phyloP scores from a whole-genome alignment of 2,329 filamentous ascomycete species.

The Epichloe gansuensis region DNA sequence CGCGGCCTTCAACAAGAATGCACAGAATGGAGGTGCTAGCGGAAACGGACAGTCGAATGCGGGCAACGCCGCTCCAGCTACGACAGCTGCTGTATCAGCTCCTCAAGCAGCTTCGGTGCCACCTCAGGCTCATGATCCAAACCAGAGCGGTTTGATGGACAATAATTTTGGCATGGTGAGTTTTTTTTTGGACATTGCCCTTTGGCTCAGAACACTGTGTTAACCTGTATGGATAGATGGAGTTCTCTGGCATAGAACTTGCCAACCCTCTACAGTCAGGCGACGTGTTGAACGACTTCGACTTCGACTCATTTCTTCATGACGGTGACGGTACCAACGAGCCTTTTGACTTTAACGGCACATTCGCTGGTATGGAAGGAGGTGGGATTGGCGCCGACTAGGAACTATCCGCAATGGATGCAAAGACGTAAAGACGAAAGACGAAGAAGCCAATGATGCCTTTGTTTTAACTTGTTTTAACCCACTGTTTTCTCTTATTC shows the following conservation, averaged over 20 bases:
- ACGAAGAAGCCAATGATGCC: neutral
- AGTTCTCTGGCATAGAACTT: constrained; percentile 40
- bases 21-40: constrained; percentile 16
- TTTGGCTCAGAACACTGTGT: constrained; percentile 1
- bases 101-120: constrained; percentile 19
- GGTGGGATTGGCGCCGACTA: constrained; percentile 47
- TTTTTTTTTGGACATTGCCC: neutral
- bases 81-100: constrained; percentile 14
- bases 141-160: constrained; percentile 37
- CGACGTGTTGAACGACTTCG: constrained; percentile 53
- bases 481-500: constrained; percentile 13
- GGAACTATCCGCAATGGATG: constrained; percentile 3
- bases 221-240: constrained; percentile 20
- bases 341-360: constrained; percentile 41
- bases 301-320: constrained; percentile 55
- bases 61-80: constrained; percentile 5
- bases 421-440: neutral
- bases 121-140: constrained; percentile 30
- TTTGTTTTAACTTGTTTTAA: neutral
- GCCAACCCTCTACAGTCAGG: constrained; percentile 38
- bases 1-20: constrained; percentile 29
- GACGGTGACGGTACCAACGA: constrained; percentile 32
- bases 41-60: constrained; percentile 16
- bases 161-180: constrained; percentile 34
- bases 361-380: constrained; percentile 40